phyloP scores from a whole-genome alignment of 306 rosid genomes.

The Pyrus communis region DNA sequence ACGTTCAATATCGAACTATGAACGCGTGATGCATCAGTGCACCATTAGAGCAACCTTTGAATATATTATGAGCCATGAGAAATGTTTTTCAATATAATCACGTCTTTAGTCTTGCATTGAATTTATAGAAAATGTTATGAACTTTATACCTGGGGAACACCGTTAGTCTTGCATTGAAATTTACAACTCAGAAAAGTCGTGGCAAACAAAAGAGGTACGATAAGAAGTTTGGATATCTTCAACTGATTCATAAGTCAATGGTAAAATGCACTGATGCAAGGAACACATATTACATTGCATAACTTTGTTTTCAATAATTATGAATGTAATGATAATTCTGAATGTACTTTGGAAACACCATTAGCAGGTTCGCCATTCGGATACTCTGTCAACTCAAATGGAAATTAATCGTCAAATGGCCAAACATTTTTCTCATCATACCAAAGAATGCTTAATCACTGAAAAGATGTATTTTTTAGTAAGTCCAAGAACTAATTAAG shows the following conservation, averaged over 20 bases:
- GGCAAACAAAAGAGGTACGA: conserved; percentile 14
- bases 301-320: no score
- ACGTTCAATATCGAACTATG: neutral
- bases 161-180: conserved; percentile 68
- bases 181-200: conserved; percentile 74
- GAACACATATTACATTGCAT: conserved; percentile 34
- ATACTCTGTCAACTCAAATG: conserved; percentile 49
- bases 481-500: neutral
- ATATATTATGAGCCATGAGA: neutral
- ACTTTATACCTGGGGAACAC: conserved; percentile 60
- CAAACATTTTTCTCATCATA: neutral
- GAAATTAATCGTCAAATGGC: neutral
- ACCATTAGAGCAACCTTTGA: neutral
- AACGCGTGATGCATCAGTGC: neutral
- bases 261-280: neutral
- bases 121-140: neutral
- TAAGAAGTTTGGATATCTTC: neutral
- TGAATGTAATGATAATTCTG: conserved; percentile 18
- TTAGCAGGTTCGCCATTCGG: conserved; percentile 60
- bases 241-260: neutral
- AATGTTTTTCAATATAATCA: no score
- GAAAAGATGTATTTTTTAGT: neutral
- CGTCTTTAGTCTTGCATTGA: no score
- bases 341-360: conserved; percentile 64
- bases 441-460: neutral